phyloP scores from a whole-genome alignment of 2,329 filamentous ascomycete genomes.

The Macrophomina tecta region DNA sequence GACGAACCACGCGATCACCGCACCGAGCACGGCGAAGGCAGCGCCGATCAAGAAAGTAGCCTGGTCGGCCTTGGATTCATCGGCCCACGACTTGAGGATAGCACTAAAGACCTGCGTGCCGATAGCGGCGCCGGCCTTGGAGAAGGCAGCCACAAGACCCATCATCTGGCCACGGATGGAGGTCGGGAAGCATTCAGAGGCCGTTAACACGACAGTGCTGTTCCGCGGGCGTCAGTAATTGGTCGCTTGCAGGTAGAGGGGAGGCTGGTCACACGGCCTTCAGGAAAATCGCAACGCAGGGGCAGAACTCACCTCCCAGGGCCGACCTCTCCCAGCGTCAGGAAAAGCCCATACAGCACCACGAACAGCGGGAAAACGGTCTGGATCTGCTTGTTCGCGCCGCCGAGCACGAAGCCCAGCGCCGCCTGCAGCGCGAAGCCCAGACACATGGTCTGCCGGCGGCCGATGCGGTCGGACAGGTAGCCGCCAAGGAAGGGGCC shows the following conservation, averaged over 20 bases:
- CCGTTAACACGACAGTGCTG: slow-evolving; percentile 34
- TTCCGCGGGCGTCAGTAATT: neutral
- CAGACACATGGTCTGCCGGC: slow-evolving; percentile 36
- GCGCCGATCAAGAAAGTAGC: slow-evolving; percentile 37
- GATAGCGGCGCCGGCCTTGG: slow-evolving; percentile 39
- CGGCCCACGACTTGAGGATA: slow-evolving; percentile 36
- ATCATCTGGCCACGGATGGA: slow-evolving; percentile 38
- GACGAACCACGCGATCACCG: slow-evolving; percentile 38
- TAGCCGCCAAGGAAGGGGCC: slow-evolving; percentile 39
- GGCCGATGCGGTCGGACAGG: slow-evolving; percentile 37
- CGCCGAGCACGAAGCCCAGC: slow-evolving; percentile 38
- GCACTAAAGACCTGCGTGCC: slow-evolving; percentile 37
- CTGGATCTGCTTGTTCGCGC: slow-evolving; percentile 38
- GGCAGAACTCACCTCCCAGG: slow-evolving; percentile 32
- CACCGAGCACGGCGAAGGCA: slow-evolving; percentile 36
- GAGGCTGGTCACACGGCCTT: no score
- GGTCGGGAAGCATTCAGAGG: slow-evolving; percentile 38
- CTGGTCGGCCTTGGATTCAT: slow-evolving; percentile 37
- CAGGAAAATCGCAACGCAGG: neutral
- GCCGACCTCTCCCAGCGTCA: slow-evolving; percentile 38
- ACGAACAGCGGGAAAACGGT: slow-evolving; percentile 39
- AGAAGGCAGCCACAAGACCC: slow-evolving; percentile 35
- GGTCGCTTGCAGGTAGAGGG: no score
- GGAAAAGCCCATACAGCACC: slow-evolving; percentile 38
- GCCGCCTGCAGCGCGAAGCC: slow-evolving; percentile 36